Evolutionary conservation across 495 filamentous ascomycete genomes (phyloP), one percentile per base, ranked within the genome.

Genomic region (Talaromyces nanjingensis): DNA sequence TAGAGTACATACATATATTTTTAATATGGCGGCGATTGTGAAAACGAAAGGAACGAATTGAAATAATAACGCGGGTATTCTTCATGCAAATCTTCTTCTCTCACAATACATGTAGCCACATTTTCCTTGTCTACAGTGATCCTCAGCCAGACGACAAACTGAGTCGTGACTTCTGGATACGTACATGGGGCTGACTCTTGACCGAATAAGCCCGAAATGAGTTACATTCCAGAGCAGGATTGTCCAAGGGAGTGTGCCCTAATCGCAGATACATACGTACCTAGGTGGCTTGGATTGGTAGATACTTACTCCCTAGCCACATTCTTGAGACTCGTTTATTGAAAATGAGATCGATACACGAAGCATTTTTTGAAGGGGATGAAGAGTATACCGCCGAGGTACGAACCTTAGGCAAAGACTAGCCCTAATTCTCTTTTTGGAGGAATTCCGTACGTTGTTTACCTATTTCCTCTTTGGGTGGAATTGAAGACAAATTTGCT

Each of bases 1-100:
- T 55, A 55, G 52, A 55, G 52, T 55, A 55, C 52, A 55, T 55
- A 55, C 52, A 55, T 55, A 55, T 20, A 49, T 49, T 55, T 55
- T 55, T 55, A 55, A 55, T 55, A 14, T 24, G 52, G 52, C 27
- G 52, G 18, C 22, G 45, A 18, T 49, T 20, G n/a, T 9, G 25
- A 55, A 29, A 29, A 55, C 22, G 52, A 55, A 11, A 14, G 20
- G 52, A 55, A 55, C n/a, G 45, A 22, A 20, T 49, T 2, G 33
- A 37, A 31, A 37, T 12, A 37, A 2, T 49, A 7, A 18, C 9
- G n/a, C n/a, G n/a, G n/a, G n/a, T 20, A 20, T 49, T 49, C 18
- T 49, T 20, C n/a, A 12, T 18, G 11, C 45, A 7, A 49, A 18
- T 18, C 29, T 31, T 31, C 29, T 49, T 9, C 4, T 8, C 0